Base-by-base conservation (phyloP, 139 green algal species). In the Picochlorum sp. region DNA sequence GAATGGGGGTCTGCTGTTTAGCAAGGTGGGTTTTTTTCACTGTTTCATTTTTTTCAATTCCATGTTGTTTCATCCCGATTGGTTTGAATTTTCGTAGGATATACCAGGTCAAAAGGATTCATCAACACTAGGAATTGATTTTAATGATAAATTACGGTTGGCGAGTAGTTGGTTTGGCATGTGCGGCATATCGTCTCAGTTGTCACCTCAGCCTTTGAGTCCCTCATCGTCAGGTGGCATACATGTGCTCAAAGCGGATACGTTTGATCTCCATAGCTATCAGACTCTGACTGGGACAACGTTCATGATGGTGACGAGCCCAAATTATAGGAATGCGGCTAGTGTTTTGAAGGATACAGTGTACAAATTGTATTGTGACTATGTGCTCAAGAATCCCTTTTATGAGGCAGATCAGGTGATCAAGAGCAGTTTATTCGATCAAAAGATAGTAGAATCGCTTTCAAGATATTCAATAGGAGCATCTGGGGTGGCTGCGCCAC, bases 251-350 rank as follows among this genome's bases (percentile, higher is more conserved):
- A 80, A 94, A 58, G 84, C 89, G 0, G 92, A 96, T 47, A 94
- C 72, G 4, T 98, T 97, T 71, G 86, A 96, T 71, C 68, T 98
- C 58, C 90, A 97, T 74, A 95, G 87, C 28, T 67, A 67, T 23
- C 77, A 90, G 45, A 89, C 81, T 1, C 69, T 86, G 11, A 96
- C 91, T 6, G 92, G 84, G 10, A 92, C 82, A 24, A 96, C 92
- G 58, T 92, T 96, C 54, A 73, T 94, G 54, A 46, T 90, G 58
- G 60, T 95, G 9, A 84, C 85, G 7, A 81, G 91, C 56, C 87
- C 85, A 3, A 72, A 80, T 6, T 83, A 83, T 21, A 78, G 76
- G 13, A 82, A 88, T 21, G 77, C 88, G 6, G 74, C 80, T 11
- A 69, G 78, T 4, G 68, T 92, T 20, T 64, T 95, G 44, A 65